Evolutionary conservation across 2,329 filamentous ascomycete species (phyloP), one percentile per base, ranked within the genome.

Genomic region (Aspergillus candidus): DNA sequence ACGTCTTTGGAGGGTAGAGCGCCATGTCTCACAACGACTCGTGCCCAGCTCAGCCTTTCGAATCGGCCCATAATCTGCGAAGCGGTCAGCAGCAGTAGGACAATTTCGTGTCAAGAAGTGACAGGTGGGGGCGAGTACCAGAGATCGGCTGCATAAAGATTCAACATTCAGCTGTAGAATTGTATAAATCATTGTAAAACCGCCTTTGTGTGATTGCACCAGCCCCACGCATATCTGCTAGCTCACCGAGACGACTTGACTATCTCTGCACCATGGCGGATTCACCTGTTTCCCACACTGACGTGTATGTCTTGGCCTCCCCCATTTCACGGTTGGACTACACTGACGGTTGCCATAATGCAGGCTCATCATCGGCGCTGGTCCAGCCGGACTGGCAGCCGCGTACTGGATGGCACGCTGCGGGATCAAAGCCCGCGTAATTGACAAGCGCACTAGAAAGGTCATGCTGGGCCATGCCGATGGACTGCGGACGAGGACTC

Each of bases 321-420:
- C 5, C 4, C 5, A 11, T 11, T 12, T 14, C 7, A n/a, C 30
- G 31, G 13, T 27, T 7, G 22, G 22, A 27, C 22, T 27, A 7
- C 22, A 10, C 14, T 34, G 30, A n/a, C 35, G 11, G 40, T 39
- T 11, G 40, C 31, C 29, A 6, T 15, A 6, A 7, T 11, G 11
- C 27, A 48, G 46, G 29, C 41, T 57, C 11, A 72, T 78, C 39
- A 58, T 77, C 12, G 75, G 75, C 5, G 74, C 74, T 18, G 75
- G 75, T 4, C 75, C 75, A 2, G 65, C 70, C 5, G 70, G 70
- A 11, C 63, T 75, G 12, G 70, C 76, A 56, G 63, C 72, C 14
- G 72, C 72, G 11, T 68, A 68, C 7, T 76, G 75, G 67, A 66
- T 76, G 54, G 63, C 70, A 11, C 66, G 66, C 36, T 75, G 67